Percentiles rank a stretch among this genome's conserved stretches.
Conservation (phyloP, 176 grass and related monocot genomes). For the Lolium perenne region DNA sequence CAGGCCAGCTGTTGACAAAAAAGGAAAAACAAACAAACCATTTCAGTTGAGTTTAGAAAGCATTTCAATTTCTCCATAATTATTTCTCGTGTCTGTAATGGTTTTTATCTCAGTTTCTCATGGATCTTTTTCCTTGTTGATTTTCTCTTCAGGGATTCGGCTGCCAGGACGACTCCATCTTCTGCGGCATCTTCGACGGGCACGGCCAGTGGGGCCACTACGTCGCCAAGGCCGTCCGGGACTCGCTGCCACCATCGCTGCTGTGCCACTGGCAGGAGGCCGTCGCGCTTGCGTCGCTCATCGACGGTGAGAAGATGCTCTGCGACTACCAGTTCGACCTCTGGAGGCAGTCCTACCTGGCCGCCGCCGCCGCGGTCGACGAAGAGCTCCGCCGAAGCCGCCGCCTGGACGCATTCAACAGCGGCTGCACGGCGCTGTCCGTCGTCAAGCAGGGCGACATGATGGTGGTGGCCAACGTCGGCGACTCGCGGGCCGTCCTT, state of each 20-base stretch:
- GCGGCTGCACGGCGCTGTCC: constrained; percentile 85
- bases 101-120: not conserved
- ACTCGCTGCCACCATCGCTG: constrained; percentile 73
- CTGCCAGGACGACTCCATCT: constrained; percentile 69
- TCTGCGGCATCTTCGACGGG: constrained; percentile 94
- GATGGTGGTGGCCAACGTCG: constrained; percentile 84
- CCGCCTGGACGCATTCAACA: constrained; percentile 69
- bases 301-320: constrained; percentile 64
- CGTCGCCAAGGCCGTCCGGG: constrained; percentile 71
- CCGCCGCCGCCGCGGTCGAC: constrained; percentile 67
- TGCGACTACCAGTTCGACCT: constrained; percentile 59
- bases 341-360: constrained; percentile 70
- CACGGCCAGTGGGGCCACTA: constrained; percentile 96
- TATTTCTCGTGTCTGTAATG: not conserved
- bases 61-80: not conserved
- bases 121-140: not conserved
- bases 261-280: constrained; percentile 89
- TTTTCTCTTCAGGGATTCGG: constrained; percentile 71
- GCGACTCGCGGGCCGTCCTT: constrained; percentile 87
- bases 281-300: constrained; percentile 51
- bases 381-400: constrained; percentile 66
- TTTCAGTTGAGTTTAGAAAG: too few species aligned
- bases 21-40: too few species aligned
- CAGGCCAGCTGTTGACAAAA: not conserved
- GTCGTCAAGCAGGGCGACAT: constrained; percentile 86